Conservation (phyloP, 1,284 basidiomycete genomes). For the Moniliella sp. region DNA sequence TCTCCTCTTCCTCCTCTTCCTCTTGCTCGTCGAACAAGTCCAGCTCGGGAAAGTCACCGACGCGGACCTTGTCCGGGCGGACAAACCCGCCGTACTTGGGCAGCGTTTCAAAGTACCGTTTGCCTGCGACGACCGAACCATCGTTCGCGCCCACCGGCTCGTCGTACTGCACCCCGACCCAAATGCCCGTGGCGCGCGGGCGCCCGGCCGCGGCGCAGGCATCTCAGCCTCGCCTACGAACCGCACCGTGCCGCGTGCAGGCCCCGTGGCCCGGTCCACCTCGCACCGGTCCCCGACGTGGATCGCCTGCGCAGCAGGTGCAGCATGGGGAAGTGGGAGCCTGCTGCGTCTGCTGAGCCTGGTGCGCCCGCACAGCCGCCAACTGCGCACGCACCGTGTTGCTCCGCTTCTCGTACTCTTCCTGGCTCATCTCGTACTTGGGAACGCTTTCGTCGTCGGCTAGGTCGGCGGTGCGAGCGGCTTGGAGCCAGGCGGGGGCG, state of each 20-base stretch:
- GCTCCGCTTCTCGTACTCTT: conserved; percentile 62
- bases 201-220: conserved; percentile 1
- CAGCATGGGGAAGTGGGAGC: conserved; percentile 4
- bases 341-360: conserved; percentile 4
- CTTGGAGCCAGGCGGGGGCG: conserved; percentile 48
- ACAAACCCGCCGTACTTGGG: conserved; percentile 68
- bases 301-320: too few species aligned
- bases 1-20: conserved; percentile 54
- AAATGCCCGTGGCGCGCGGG: conserved; percentile 38
- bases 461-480: conserved; percentile 49
- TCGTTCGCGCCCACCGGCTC: conserved; percentile 90
- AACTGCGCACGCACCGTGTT: conserved; percentile 45
- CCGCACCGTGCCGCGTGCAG: conserved; percentile 51
- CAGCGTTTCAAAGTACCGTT: conserved; percentile 58
- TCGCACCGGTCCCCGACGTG: conserved; percentile 56
- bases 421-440: conserved; percentile 76
- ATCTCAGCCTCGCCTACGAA: conserved; percentile 67
- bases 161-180: conserved; percentile 87
- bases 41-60: conserved; percentile 61
- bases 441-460: conserved; percentile 56
- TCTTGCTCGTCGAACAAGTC: conserved; percentile 51
- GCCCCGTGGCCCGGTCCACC: conserved; percentile 43
- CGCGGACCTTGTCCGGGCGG: conserved; percentile 54
- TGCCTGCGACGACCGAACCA: conserved; percentile 67
- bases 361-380: conserved; percentile 2